Evolutionary conservation across 2,329 filamentous ascomycete genomes (phyloP).

Genomic region (Elsinoe batatas): DNA sequence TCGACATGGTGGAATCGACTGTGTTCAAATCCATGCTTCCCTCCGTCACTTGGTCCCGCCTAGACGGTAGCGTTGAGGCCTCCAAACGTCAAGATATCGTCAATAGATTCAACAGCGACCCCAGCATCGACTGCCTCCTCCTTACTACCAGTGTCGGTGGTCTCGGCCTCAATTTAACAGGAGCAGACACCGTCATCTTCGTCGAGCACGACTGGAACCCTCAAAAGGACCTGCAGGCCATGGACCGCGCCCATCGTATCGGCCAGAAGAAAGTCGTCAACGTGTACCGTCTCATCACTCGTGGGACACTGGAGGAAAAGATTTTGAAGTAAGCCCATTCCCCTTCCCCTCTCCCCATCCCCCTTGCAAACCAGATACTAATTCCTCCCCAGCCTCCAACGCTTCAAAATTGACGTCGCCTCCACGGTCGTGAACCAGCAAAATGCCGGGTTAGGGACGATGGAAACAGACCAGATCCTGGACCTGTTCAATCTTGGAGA

Average conservation of each 20-base stretch:
- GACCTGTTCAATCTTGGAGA: slow-evolving; percentile 92
- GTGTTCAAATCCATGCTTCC: slow-evolving; percentile 87
- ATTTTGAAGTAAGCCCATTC: slow-evolving; percentile 58
- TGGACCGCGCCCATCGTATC: slow-evolving; percentile 97
- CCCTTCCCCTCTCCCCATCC: slow-evolving; percentile 13
- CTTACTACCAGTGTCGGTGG: slow-evolving; percentile 93
- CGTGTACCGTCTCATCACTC: slow-evolving; percentile 91
- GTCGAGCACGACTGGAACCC: slow-evolving; percentile 99
- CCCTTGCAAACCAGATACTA: slow-evolving; percentile 4
- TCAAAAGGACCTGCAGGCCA: slow-evolving; percentile 95
- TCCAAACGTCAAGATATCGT: slow-evolving; percentile 94
- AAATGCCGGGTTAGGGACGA: slow-evolving; percentile 85
- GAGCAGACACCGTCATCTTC: slow-evolving; percentile 97
- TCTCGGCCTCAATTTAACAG: slow-evolving; percentile 86
- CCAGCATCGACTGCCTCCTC: slow-evolving; percentile 87
- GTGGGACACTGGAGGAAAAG: slow-evolving; percentile 95
- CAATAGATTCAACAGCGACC: slow-evolving; percentile 97
- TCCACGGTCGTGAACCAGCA: slow-evolving; percentile 98
- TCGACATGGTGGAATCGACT: slow-evolving; percentile 95
- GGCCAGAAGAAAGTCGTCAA: slow-evolving; percentile 99
- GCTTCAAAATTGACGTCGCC: slow-evolving; percentile 98
- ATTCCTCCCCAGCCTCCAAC: slow-evolving; percentile 59
- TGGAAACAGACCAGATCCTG: slow-evolving; percentile 97
- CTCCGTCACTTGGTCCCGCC: slow-evolving; percentile 81
- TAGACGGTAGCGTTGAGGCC: slow-evolving; percentile 87